These are phyloP conservation scores for Pleurotus platypus DNA, from an alignment of 768 basidiomycete genomes.

Conservation along the genomic window DNA sequence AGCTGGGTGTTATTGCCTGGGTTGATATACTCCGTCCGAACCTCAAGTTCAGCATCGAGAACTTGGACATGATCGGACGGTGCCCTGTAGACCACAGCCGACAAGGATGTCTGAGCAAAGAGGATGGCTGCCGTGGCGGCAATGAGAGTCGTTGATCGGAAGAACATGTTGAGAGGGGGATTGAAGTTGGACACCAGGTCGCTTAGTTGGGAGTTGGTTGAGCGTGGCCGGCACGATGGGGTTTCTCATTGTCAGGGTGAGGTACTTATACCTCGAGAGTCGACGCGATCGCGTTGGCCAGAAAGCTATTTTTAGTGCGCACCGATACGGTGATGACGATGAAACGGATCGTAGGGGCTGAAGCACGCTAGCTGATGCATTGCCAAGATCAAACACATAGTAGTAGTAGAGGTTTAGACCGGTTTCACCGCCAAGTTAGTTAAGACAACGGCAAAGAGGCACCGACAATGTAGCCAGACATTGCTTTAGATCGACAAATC, in stretches of 20 bases:
- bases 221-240: slow-evolving; percentile 1
- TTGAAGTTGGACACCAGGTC: background rate
- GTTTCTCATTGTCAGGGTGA: background rate
- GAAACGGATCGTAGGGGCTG: no score
- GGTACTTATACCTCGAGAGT: background rate
- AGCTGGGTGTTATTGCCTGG: no score
- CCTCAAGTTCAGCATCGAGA: background rate
- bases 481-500: no score
- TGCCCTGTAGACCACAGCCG: background rate
- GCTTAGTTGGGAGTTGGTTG: background rate
- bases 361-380: no score
- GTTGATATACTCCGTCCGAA: background rate
- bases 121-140: background rate
- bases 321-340: no score
- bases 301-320: no score
- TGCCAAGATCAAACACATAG: no score
- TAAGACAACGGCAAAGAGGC: no score
- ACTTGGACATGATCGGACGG: background rate
- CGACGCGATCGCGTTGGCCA: no score
- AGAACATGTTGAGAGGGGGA: background rate
- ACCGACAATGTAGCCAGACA: no score
- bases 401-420: no score
- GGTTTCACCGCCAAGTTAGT: no score
- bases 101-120: background rate
- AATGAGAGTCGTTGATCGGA: background rate